phyloP scores from a whole-genome alignment of 805 yeast genomes.

The Sugiyamaella lignohabitans region DNA sequence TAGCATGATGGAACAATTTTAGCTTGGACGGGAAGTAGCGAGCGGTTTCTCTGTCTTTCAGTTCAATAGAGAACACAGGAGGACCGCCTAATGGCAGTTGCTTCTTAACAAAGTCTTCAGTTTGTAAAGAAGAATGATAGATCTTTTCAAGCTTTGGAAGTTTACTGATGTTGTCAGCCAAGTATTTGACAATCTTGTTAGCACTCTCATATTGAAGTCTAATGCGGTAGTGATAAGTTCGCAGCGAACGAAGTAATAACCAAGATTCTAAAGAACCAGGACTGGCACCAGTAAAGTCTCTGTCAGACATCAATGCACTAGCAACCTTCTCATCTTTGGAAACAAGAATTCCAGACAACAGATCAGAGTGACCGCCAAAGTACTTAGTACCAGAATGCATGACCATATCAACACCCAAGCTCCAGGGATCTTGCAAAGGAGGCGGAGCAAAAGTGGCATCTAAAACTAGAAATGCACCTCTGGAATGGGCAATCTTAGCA shows the following conservation, averaged over 20 bases:
- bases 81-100: slow-evolving; percentile 57
- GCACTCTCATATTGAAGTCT: slow-evolving; percentile 59
- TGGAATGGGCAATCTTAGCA: slow-evolving; percentile 65
- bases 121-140: slow-evolving; percentile 72
- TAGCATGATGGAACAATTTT: slow-evolving; percentile 78
- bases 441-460: slow-evolving; percentile 96
- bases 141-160: slow-evolving; percentile 47
- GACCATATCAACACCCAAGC: slow-evolving; percentile 79
- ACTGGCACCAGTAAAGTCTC: slow-evolving; percentile 70
- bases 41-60: slow-evolving; percentile 49
- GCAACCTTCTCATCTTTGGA: slow-evolving; percentile 50
- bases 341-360: slow-evolving; percentile 72
- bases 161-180: slow-evolving; percentile 43
- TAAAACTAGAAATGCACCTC: slow-evolving; percentile 65
- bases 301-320: slow-evolving; percentile 47
- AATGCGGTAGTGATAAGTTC: slow-evolving; percentile 74
- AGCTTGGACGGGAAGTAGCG: slow-evolving; percentile 56
- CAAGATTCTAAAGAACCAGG: slow-evolving; percentile 73
- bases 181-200: slow-evolving; percentile 50
- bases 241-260: slow-evolving; percentile 67
- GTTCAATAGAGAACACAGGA: slow-evolving; percentile 69
- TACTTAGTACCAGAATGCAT: slow-evolving; percentile 91
- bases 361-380: slow-evolving; percentile 93
- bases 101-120: slow-evolving; percentile 54
- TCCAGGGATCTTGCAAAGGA: slow-evolving; percentile 75